phyloP scores from a whole-genome alignment of 148 eudicot genomes.

The Vaccinium darrowii region DNA sequence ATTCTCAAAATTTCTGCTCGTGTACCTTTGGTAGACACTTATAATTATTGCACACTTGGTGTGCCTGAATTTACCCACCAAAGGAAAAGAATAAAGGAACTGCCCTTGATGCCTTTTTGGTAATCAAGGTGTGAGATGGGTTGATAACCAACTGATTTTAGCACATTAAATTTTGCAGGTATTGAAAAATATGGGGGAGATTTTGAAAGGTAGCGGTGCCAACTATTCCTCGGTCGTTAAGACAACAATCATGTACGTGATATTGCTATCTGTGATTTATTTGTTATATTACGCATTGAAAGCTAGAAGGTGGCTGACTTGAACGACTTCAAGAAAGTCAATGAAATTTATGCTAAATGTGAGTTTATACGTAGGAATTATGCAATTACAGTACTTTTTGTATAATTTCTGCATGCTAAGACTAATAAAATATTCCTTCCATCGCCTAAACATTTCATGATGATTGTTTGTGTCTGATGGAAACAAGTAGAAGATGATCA shows the following conservation, averaged over 20 bases:
- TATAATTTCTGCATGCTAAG: not conserved
- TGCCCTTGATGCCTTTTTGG: not conserved
- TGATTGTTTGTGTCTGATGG: not conserved
- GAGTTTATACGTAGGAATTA: constrained; percentile 29
- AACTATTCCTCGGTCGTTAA: constrained; percentile 89
- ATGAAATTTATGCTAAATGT: constrained; percentile 96
- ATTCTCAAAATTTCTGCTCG: not conserved
- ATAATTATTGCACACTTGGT: not conserved
- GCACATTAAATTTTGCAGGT: constrained; percentile 41
- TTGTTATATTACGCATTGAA: not conserved
- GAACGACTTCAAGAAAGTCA: constrained; percentile 92
- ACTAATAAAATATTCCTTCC: not conserved
- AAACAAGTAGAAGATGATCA: not conserved
- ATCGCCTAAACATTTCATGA: not conserved
- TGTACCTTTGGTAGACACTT: constrained; percentile 7
- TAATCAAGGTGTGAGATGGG: not conserved
- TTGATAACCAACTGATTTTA: constrained; percentile 8
- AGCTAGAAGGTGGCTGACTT: constrained; percentile 37
- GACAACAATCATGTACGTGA: constrained; percentile 83
- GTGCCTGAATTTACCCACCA: not conserved
- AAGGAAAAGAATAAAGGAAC: not conserved
- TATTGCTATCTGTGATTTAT: not conserved
- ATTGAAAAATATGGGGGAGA: constrained; percentile 94
- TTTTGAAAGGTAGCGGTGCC: constrained; percentile 87
- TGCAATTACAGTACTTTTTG: not conserved